phyloP scores from a whole-genome alignment of 805 yeast genomes.

The Candida xiaguanensis region DNA sequence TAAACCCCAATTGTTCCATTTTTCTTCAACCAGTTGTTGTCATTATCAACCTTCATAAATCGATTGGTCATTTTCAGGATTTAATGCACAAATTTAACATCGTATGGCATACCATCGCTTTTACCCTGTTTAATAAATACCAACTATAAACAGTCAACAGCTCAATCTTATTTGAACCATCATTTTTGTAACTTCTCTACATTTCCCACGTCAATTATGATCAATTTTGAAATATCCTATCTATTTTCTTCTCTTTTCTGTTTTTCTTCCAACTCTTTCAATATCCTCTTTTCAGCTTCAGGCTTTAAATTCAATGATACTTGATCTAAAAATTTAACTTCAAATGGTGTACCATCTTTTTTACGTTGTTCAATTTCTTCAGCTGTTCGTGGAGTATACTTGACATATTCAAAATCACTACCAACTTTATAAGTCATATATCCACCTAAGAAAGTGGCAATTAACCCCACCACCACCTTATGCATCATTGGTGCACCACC shows the following conservation, averaged over 20 bases:
- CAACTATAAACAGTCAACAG: too few species aligned
- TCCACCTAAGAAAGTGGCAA: slow-evolving; percentile 32
- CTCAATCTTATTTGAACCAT: too few species aligned
- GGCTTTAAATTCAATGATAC: slow-evolving; percentile 41
- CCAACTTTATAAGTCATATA: slow-evolving; percentile 31
- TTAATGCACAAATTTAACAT: too few species aligned
- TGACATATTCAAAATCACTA: slow-evolving; percentile 37
- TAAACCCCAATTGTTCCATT: too few species aligned
- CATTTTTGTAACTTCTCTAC: too few species aligned
- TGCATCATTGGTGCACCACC: slow-evolving; percentile 31
- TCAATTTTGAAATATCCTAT: background rate
- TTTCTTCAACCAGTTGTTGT: too few species aligned
- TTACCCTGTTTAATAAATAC: too few species aligned
- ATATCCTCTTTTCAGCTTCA: slow-evolving; percentile 36
- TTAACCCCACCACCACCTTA: slow-evolving; percentile 32
- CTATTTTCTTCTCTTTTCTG: background rate
- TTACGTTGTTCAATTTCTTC: slow-evolving; percentile 38
- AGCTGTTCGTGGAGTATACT: slow-evolving; percentile 33
- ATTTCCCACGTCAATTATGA: too few species aligned
- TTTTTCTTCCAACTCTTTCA: slow-evolving; percentile 16
- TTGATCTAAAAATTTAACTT: slow-evolving; percentile 28
- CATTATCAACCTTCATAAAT: too few species aligned
- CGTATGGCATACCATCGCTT: too few species aligned
- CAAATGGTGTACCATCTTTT: slow-evolving; percentile 27
- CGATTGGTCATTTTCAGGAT: too few species aligned